Percentiles rank a stretch among this genome's conserved stretches.
phyloP scores from a whole-genome alignment of 371 early-diverging fungal genomes.

The Mortierella sp. region DNA sequence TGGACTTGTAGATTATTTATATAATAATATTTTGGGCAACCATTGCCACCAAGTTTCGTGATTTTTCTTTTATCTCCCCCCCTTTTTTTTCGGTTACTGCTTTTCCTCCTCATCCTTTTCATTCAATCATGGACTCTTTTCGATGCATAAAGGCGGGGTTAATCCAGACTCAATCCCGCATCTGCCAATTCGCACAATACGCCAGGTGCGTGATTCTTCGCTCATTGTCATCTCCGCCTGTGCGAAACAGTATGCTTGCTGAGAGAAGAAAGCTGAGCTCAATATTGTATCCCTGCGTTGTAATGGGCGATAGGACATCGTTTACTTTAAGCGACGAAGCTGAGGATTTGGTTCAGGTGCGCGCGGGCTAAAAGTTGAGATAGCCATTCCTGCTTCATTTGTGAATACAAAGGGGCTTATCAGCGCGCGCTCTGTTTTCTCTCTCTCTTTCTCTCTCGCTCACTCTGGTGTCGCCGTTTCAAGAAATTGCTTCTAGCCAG shows the following conservation, averaged over 20 bases:
- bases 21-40: too few species aligned
- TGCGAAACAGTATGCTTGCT: too few species aligned
- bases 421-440: neutral
- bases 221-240: too few species aligned
- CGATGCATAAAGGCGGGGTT: constrained; percentile 10
- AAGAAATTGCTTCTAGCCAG: constrained; percentile 27
- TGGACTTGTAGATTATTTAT: too few species aligned
- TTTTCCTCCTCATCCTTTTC: too few species aligned
- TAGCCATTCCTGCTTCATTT: too few species aligned
- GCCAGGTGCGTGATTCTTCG: constrained; percentile 1
- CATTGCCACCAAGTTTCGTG: too few species aligned
- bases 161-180: constrained; percentile 6
- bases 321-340: neutral
- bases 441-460: neutral
- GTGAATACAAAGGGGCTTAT: too few species aligned
- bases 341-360: neutral
- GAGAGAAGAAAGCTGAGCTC: too few species aligned
- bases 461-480: neutral
- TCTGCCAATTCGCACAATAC: constrained; percentile 16
- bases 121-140: neutral
- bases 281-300: neutral
- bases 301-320: too few species aligned
- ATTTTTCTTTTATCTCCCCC: too few species aligned
- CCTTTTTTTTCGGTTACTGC: too few species aligned
- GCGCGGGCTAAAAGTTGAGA: neutral